Evolutionary conservation across 495 filamentous ascomycete species (phyloP), one percentile per base, ranked within the genome.

Genomic region (Penicillium bovifimosum): DNA sequence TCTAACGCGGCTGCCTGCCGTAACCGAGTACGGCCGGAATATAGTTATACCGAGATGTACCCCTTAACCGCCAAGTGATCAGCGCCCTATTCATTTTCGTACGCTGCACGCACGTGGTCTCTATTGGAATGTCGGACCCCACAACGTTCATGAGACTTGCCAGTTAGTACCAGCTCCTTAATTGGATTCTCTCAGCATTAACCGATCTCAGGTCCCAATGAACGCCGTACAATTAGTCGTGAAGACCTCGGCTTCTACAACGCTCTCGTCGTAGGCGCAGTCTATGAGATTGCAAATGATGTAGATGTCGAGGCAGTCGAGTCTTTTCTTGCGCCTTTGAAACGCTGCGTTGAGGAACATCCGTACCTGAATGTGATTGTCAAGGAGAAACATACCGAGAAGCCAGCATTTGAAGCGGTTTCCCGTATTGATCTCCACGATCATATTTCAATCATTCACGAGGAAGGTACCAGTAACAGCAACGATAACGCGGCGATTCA

Each of bases 171-270:
- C 13, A 11, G 6, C 5, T 29, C 6, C 13, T 28, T 42, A 14
- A 5, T 1, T 28, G 24, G n/a, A 1, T 41, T 0, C n/a, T 11
- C 11, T 31, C 43, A 8, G 18, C 17, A 32, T 29, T 58, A 34
- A 58, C 33, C n/a, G 10, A 46, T 29, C 14, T 6, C 27, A 64
- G 62, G 59, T 32, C 62, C 62, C 39, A 64, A 64, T 57, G 62
- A 64, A 20, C 51, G 51, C 20, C 62, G 62, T 32, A 62, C 62
- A 9, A 64, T 64, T n/a, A 59, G 53, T 38, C 62, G 62, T 18
- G 62, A 64, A 48, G 53, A 59, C 18, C 26, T 62, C 20, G 59
- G 62, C 2, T 64, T 53, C 38, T 64, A 64, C 51, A 56, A 61
- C 20, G 59, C 62, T 6, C 55, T 64, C 10, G 31, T 57, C 14